phyloP scores from a whole-genome alignment of 352 stramenopile genomes.

The Blastocystis sp. region DNA sequence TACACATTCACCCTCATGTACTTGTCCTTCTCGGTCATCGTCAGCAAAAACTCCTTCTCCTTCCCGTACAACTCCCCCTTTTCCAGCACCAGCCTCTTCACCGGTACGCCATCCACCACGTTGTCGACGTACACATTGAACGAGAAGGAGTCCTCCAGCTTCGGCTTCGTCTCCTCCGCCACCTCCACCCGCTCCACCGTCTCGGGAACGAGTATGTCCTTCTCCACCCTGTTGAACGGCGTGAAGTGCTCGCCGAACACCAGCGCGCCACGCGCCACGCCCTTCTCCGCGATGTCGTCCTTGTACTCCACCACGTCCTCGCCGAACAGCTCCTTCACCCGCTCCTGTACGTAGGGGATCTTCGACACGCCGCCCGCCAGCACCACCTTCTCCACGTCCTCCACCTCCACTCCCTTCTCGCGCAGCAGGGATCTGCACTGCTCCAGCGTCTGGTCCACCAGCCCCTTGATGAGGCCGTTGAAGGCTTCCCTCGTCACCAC shows the following conservation, averaged over 20 bases:
- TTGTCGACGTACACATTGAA: neutral
- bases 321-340: conserved; percentile 74
- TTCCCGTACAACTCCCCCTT: neutral
- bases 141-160: neutral
- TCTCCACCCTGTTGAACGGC: neutral
- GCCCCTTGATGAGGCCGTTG: neutral
- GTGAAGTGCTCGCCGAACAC: neutral
- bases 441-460: neutral
- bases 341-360: conserved; percentile 75
- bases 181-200: neutral
- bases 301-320: neutral
- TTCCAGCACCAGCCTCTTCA: neutral
- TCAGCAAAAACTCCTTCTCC: neutral
- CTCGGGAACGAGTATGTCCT: too few relatives aligned
- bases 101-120: neutral
- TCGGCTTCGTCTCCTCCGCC: neutral
- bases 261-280: neutral
- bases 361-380: conserved; percentile 75
- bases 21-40: neutral
- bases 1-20: neutral
- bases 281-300: neutral
- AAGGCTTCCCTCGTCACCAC: neutral
- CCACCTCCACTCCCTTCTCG: neutral
- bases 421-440: neutral
- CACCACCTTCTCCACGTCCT: conserved; percentile 74